Conservation (phyloP, 1,284 basidiomycete genomes). For the Abortiporus biennis region DNA sequence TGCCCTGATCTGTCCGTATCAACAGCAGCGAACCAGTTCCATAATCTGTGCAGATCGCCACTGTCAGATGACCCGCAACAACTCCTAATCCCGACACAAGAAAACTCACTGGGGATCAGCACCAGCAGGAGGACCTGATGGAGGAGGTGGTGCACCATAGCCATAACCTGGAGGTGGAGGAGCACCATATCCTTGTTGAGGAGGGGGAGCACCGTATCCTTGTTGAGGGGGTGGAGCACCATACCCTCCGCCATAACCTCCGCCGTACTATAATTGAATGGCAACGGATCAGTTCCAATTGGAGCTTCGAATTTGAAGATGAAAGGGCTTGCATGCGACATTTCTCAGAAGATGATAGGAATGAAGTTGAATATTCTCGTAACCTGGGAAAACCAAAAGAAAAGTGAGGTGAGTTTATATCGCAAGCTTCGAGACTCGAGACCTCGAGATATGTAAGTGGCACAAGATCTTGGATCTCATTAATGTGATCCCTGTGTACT, state of each 20-base stretch:
- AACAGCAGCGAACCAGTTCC: constrained; percentile 68
- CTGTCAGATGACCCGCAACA: not conserved
- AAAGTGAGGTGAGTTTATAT: no score
- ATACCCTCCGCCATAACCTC: constrained; percentile 5
- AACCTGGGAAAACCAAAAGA: no score
- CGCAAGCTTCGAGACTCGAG: no score
- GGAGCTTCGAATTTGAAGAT: no score
- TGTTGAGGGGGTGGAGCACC: constrained; percentile 5
- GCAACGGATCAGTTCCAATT: no score
- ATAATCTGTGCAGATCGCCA: constrained; percentile 40
- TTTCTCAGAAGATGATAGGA: no score
- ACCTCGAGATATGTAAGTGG: no score
- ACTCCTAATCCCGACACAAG: not conserved
- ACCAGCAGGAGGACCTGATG: constrained; percentile 49
- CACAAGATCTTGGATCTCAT: no score
- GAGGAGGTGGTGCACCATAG: constrained; percentile 33
- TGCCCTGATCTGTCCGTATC: constrained; percentile 64
- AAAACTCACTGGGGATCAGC: constrained; percentile 62
- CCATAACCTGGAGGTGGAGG: constrained; percentile 20
- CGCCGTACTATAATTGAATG: no score
- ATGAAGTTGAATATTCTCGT: no score
- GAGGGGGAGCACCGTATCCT: constrained; percentile 7
- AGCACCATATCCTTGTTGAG: constrained; percentile 13
- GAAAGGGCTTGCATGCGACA: no score
- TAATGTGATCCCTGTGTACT: no score